These are phyloP conservation scores for Fraxinus excelsior DNA, from an alignment of 257 asterid species.

Conservation along the genomic window DNA sequence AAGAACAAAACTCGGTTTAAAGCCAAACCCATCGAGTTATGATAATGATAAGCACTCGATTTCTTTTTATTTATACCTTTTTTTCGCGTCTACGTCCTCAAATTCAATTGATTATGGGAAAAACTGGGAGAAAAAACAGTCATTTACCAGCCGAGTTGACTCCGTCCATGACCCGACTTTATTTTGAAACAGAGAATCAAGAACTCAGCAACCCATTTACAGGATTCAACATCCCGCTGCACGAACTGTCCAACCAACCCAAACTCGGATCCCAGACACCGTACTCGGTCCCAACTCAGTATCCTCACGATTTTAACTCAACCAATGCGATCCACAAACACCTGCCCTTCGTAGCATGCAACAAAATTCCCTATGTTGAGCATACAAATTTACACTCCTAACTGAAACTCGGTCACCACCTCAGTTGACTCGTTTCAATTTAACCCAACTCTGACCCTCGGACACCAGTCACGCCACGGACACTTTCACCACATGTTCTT, in stretches of 20 bases:
- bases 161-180: background rate
- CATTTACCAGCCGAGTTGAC: background rate
- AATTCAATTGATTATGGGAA: background rate
- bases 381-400: background rate
- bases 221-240: conserved; percentile 17
- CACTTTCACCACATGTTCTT: background rate
- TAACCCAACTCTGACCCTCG: background rate
- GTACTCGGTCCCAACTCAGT: conserved; percentile 26
- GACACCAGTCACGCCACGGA: background rate
- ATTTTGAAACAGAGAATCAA: background rate
- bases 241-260: conserved; percentile 5
- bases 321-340: conserved; percentile 1
- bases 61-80: background rate
- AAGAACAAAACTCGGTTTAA: conserved; percentile 26
- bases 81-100: background rate
- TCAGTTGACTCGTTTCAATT: conserved; percentile 23
- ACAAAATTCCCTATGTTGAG: conserved; percentile 6
- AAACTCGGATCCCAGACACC: conserved; percentile 12
- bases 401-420: conserved; percentile 19
- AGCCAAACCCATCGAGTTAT: background rate
- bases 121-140: too few species aligned
- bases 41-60: background rate
- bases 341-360: conserved; percentile 23
- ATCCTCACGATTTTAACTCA: conserved; percentile 15
- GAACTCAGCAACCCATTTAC: background rate